phyloP scores from a whole-genome alignment of 2,329 filamentous ascomycete species.

The Cordyceps tenuipes region DNA sequence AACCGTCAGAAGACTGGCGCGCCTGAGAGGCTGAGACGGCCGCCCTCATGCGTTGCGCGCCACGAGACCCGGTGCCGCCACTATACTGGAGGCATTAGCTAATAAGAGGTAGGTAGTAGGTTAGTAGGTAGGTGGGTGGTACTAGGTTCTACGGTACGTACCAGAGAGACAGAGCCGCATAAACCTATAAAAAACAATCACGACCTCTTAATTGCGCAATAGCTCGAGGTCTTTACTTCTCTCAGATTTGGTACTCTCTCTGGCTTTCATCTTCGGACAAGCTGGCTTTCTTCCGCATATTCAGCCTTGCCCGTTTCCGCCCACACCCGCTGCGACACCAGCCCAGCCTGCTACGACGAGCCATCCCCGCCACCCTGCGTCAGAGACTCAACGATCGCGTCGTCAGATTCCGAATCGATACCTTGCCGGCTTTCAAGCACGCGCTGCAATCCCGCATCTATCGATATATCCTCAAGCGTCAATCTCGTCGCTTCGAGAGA shows the following conservation, averaged over 20 bases:
- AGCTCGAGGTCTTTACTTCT: neutral
- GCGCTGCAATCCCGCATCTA: slow-evolving; percentile 70
- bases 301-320: slow-evolving; percentile 25
- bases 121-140: too few species aligned
- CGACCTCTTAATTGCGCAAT: neutral
- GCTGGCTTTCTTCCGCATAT: slow-evolving; percentile 38
- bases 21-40: slow-evolving; percentile 1
- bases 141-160: too few species aligned
- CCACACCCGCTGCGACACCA: slow-evolving; percentile 33
- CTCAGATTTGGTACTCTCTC: neutral
- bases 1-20: slow-evolving; percentile 7
- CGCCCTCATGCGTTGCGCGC: slow-evolving; percentile 3
- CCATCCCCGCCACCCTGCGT: slow-evolving; percentile 57
- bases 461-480: slow-evolving; percentile 58
- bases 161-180: neutral
- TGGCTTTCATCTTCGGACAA: slow-evolving; percentile 18
- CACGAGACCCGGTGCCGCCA: slow-evolving; percentile 3
- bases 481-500: slow-evolving; percentile 45
- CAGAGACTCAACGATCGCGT: slow-evolving; percentile 58
- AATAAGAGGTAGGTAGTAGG: too few species aligned
- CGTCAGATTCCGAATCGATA: slow-evolving; percentile 65
- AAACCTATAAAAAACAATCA: neutral
- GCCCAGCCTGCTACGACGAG: slow-evolving; percentile 51
- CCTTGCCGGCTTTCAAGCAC: slow-evolving; percentile 61
- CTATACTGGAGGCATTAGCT: too few species aligned